phyloP scores from a whole-genome alignment of 495 filamentous ascomycete genomes.

The Recurvomyces mirabilis region DNA sequence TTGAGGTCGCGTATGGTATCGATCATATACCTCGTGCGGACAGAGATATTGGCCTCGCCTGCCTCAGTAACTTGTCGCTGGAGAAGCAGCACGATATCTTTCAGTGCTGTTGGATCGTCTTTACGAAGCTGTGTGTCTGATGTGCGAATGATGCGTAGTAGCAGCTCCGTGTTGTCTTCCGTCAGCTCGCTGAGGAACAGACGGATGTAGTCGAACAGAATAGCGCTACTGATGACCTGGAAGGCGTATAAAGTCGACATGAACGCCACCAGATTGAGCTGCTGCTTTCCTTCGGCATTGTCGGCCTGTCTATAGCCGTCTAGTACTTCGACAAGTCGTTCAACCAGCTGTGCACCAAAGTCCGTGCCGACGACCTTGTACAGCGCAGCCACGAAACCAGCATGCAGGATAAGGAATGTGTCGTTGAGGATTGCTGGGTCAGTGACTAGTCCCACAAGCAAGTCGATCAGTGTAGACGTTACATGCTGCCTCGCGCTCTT shows the following conservation, averaged over 20 bases:
- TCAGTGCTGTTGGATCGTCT: constrained; percentile 82
- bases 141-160: constrained; percentile 70
- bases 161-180: constrained; percentile 82
- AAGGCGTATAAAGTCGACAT: constrained; percentile 86
- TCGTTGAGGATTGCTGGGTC: constrained; percentile 68
- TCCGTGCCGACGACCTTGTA: constrained; percentile 80
- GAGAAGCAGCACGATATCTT: constrained; percentile 76
- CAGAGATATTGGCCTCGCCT: constrained; percentile 61
- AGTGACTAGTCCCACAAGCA: constrained; percentile 63
- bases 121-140: constrained; percentile 73
- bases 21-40: constrained; percentile 95
- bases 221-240: constrained; percentile 66
- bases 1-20: constrained; percentile 90
- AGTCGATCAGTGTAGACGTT: constrained; percentile 60
- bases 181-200: constrained; percentile 62
- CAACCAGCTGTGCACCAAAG: constrained; percentile 74
- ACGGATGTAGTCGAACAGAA: constrained; percentile 84
- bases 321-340: constrained; percentile 64
- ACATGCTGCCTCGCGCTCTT: constrained; percentile 73
- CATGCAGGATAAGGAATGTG: constrained; percentile 80
- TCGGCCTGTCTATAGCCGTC: constrained; percentile 36
- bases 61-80: constrained; percentile 55
- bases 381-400: constrained; percentile 77
- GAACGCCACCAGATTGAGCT: constrained; percentile 69
- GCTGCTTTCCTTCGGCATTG: constrained; percentile 46